These are phyloP conservation scores for Mortierella sp. DNA, from an alignment of 371 early-diverging fungal species.

Conservation along the genomic window DNA sequence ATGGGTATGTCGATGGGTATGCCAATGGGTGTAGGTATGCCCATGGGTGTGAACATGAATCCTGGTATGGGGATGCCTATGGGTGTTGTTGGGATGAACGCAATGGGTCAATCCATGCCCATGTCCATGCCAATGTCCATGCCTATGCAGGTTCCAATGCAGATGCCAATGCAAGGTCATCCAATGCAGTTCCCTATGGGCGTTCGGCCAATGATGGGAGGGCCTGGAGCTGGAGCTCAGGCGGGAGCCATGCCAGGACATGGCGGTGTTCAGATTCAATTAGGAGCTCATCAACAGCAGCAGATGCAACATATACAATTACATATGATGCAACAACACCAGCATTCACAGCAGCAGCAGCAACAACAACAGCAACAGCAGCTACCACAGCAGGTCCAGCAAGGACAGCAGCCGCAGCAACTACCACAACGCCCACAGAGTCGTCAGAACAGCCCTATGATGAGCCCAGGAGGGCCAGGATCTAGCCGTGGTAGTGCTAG, in stretches of 20 bases:
- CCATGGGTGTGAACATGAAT: conserved; percentile 19
- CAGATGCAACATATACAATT: conserved; percentile 32
- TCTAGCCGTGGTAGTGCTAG: conserved; percentile 17
- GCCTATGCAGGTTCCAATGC: conserved; percentile 28
- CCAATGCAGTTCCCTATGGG: conserved; percentile 18
- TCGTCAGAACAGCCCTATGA: conserved; percentile 47
- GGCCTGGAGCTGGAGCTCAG: conserved; percentile 4
- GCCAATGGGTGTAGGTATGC: conserved; percentile 20
- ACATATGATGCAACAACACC: conserved; percentile 34
- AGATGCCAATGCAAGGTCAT: conserved; percentile 3
- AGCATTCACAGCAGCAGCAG: conserved; percentile 15
- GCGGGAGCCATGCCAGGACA: too few relatives aligned
- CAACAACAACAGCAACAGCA: conserved; percentile 18
- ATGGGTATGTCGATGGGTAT: conserved; percentile 15
- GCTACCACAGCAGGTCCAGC: conserved; percentile 23
- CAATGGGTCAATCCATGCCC: conserved; percentile 28
- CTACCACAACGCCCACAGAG: conserved; percentile 32
- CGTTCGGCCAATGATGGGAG: conserved; percentile 35
- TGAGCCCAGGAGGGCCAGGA: conserved; percentile 26
- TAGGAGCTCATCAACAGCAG: conserved; percentile 34
- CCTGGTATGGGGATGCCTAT: conserved; percentile 34
- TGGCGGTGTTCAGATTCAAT: conserved; percentile 39
- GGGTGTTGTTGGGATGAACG: conserved; percentile 13
- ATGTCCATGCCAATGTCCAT: conserved; percentile 37
- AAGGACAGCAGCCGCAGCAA: conserved; percentile 35